A percentile compares a stretch with the other conserved stretches of the same genome.
These are phyloP conservation scores for Paecilomyces formosus DNA, from an alignment of 2,329 filamentous ascomycete species.

Conservation along the genomic window DNA sequence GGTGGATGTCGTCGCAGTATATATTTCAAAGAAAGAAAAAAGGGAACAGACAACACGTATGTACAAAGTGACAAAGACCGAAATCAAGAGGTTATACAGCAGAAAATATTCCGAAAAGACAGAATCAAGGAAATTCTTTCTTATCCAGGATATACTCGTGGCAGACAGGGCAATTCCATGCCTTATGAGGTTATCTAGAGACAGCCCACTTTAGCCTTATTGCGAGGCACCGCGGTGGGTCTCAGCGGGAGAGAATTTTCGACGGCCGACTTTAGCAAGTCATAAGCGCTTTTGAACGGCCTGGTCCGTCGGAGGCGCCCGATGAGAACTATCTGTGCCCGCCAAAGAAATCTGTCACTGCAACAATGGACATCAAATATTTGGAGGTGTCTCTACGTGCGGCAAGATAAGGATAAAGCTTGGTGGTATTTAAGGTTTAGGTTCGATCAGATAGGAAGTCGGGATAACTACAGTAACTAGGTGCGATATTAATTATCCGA, in stretches of 20 bases:
- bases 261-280: background rate
- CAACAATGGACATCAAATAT: too few relatives aligned
- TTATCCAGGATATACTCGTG: background rate
- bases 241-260: background rate
- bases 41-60: background rate
- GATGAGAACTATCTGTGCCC: background rate
- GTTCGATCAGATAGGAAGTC: too few relatives aligned
- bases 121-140: background rate
- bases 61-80: background rate
- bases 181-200: background rate
- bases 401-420: too few relatives aligned
- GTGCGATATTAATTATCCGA: too few relatives aligned
- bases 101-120: background rate
- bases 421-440: too few relatives aligned
- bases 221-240: background rate
- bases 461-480: too few relatives aligned
- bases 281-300: background rate
- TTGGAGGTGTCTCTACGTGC: too few relatives aligned
- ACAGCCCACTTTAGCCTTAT: background rate
- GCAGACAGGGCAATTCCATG: background rate
- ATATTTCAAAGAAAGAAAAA: background rate
- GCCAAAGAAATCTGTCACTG: background rate
- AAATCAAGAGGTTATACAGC: background rate
- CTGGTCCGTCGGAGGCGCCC: background rate
- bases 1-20: background rate